Percentiles rank a stretch among this genome's conserved stretches.
Conservation (phyloP, 1,284 basidiomycete species). For the Laetiporus sulphureus region DNA sequence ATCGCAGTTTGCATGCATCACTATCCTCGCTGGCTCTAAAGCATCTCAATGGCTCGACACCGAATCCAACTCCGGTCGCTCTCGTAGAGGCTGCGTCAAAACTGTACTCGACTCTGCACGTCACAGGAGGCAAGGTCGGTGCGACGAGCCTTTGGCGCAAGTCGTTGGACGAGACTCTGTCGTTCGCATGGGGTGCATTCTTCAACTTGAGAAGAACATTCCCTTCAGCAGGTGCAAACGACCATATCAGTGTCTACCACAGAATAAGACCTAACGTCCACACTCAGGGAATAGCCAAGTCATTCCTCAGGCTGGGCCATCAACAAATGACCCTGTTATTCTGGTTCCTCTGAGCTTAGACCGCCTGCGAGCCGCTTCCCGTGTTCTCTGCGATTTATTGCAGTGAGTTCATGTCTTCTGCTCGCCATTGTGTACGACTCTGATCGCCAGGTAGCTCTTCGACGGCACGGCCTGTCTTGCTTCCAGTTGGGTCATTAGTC, state of each 20-base stretch:
- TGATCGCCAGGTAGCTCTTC: constrained; percentile 37
- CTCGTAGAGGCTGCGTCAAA: constrained; percentile 45
- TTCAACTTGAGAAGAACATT: constrained; percentile 50
- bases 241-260: constrained; percentile 1
- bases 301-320: constrained; percentile 6
- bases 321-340: constrained; percentile 30
- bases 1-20: constrained; percentile 43
- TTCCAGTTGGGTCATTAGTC: constrained; percentile 64
- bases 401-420: constrained; percentile 32
- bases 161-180: constrained; percentile 58
- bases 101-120: constrained; percentile 55
- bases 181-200: constrained; percentile 56
- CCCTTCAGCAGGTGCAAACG: constrained; percentile 29
- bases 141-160: constrained; percentile 68
- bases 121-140: constrained; percentile 72
- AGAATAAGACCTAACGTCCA: neutral
- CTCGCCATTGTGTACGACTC: neutral
- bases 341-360: constrained; percentile 52
- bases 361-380: constrained; percentile 47
- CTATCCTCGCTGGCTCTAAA: constrained; percentile 48
- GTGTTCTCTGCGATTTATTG: constrained; percentile 47
- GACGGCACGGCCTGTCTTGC: constrained; percentile 58
- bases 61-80: constrained; percentile 30
- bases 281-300: neutral
- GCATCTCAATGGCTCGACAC: constrained; percentile 48